These are phyloP conservation scores for Pseudogymnoascus sp. DNA, from an alignment of 2,329 filamentous ascomycete genomes.

Conservation along the genomic window DNA sequence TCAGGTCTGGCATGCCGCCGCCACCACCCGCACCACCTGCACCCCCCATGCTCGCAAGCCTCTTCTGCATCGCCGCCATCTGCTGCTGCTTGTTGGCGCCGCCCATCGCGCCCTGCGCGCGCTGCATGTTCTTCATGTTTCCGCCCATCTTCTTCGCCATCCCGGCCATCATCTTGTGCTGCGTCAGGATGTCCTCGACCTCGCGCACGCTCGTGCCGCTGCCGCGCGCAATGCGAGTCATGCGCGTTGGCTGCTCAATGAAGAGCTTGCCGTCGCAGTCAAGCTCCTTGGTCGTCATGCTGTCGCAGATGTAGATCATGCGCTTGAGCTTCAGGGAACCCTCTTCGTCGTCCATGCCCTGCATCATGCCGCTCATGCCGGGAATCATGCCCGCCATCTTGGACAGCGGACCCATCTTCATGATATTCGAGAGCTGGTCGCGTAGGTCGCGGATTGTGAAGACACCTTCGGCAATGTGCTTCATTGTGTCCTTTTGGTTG, in stretches of 20 bases:
- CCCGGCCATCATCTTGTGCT: slow-evolving; percentile 96
- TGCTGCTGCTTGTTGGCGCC: slow-evolving; percentile 89
- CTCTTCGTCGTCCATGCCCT: slow-evolving; percentile 94
- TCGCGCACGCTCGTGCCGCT: slow-evolving; percentile 87
- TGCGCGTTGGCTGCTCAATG: slow-evolving; percentile 82
- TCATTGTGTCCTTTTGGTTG: slow-evolving; percentile 98
- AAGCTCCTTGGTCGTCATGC: slow-evolving; percentile 93
- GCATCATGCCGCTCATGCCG: slow-evolving; percentile 87
- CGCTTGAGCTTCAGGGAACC: slow-evolving; percentile 88
- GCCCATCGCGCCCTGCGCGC: slow-evolving; percentile 82
- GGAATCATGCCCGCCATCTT: slow-evolving; percentile 99
- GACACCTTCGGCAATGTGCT: slow-evolving; percentile 94
- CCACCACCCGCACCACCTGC: slow-evolving; percentile 49
- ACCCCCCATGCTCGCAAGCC: slow-evolving; percentile 86
- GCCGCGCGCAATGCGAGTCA: slow-evolving; percentile 84
- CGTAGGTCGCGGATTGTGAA: slow-evolving; percentile 92
- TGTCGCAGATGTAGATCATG: slow-evolving; percentile 99
- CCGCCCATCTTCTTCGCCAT: slow-evolving; percentile 99
- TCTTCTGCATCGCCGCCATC: slow-evolving; percentile 94
- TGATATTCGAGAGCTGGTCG: slow-evolving; percentile 94
- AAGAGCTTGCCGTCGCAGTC: slow-evolving; percentile 94
- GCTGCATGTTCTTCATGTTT: slow-evolving; percentile 96
- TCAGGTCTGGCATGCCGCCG: slow-evolving; percentile 66
- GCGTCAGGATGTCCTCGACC: slow-evolving; percentile 93
- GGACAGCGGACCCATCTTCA: slow-evolving; percentile 97